phyloP scores from a whole-genome alignment of 2,329 filamentous ascomycete species.

The Paracoccidioides brasiliensis region DNA sequence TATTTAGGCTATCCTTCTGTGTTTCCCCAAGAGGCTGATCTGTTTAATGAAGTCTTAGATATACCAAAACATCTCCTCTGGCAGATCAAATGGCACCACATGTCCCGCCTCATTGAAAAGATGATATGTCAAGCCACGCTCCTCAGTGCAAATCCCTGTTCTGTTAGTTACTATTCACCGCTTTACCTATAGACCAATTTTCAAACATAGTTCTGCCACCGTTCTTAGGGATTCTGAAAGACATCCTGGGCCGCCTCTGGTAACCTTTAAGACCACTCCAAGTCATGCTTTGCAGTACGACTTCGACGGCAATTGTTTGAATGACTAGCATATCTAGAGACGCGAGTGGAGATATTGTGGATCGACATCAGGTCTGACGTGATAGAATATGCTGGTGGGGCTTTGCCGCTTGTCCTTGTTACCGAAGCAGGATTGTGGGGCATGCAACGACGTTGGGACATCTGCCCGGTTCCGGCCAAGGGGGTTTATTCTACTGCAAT shows the following conservation, averaged over 20 bases:
- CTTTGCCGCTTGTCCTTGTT: slow-evolving; percentile 4
- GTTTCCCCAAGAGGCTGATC: slow-evolving; percentile 11
- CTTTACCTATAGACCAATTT: not conserved
- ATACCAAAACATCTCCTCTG: slow-evolving; percentile 25
- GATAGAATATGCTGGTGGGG: slow-evolving; percentile 21
- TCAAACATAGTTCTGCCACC: slow-evolving; percentile 1
- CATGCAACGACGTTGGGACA: slow-evolving; percentile 22
- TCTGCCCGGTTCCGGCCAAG: slow-evolving; percentile 18
- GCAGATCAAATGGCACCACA: slow-evolving; percentile 20
- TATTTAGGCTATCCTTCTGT: not conserved
- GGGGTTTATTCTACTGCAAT: slow-evolving; percentile 18
- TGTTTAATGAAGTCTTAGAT: slow-evolving; percentile 26
- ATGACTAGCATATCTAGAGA: slow-evolving; percentile 29
- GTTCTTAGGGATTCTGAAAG: slow-evolving; percentile 10
- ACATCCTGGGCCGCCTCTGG: slow-evolving; percentile 13
- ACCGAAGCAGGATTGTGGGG: slow-evolving; percentile 5
- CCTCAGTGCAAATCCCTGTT: slow-evolving; percentile 20
- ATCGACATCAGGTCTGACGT: slow-evolving; percentile 21
- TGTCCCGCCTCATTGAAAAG: slow-evolving; percentile 24
- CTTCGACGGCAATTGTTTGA: slow-evolving; percentile 24
- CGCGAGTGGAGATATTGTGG: slow-evolving; percentile 22
- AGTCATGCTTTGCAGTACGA: slow-evolving; percentile 30
- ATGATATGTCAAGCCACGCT: slow-evolving; percentile 26
- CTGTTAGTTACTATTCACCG: not conserved
- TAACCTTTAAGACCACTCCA: slow-evolving; percentile 28